Percentiles rank a stretch among this genome's conserved stretches.
Evolutionary conservation across 345 rosid species (phyloP).

Genomic region (Euphorbia peplus): DNA sequence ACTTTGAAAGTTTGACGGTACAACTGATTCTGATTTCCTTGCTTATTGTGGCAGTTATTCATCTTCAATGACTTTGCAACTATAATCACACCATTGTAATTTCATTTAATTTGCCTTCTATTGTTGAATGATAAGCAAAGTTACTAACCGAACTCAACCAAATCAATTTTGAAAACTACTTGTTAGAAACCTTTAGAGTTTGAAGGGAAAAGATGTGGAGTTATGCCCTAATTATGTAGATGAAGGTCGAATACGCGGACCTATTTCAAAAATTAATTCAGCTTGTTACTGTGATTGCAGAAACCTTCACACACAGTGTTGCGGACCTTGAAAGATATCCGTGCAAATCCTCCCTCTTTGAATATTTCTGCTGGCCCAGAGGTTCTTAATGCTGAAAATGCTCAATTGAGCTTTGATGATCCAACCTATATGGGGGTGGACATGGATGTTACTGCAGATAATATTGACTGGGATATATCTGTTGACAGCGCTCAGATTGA

Average conservation of each 20-base stretch:
- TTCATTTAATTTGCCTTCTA: background rate
- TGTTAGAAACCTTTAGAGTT: background rate
- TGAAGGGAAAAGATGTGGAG: background rate
- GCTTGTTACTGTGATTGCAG: constrained; percentile 45
- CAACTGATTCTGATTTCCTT: background rate
- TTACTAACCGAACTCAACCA: background rate
- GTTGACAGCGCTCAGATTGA: constrained; percentile 77
- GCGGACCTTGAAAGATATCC: constrained; percentile 57
- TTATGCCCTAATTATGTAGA: background rate
- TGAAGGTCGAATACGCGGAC: constrained; percentile 4
- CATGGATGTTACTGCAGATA: constrained; percentile 45
- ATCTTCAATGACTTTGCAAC: background rate
- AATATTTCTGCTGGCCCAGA: constrained; percentile 56
- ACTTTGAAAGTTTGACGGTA: background rate
- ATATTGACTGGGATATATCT: constrained; percentile 89
- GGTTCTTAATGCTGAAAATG: constrained; percentile 40
- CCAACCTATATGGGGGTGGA: constrained; percentile 35
- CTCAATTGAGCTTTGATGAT: constrained; percentile 39
- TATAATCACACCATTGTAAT: background rate
- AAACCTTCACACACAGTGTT: constrained; percentile 47
- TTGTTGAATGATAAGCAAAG: background rate
- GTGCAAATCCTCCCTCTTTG: constrained; percentile 74
- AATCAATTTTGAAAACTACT: background rate
- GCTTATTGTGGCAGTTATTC: background rate
- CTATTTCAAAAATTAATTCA: constrained; percentile 14